Evolutionary conservation across 2,329 filamentous ascomycete genomes (phyloP).

Genomic region (Paraphoma chrysanthemicola): DNA sequence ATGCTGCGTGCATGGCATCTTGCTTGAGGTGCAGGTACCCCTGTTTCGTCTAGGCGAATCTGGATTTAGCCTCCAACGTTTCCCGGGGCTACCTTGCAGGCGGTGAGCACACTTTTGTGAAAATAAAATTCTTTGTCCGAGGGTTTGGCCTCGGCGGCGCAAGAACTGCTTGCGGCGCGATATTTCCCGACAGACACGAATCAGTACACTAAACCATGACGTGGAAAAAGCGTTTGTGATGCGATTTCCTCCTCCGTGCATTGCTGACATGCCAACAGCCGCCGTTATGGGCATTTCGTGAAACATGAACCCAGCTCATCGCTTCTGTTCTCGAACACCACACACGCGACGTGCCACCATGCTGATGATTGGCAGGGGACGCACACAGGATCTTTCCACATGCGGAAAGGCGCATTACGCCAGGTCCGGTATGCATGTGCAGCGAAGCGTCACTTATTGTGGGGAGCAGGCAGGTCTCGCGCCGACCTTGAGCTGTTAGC

Average conservation of each 20-base stretch:
- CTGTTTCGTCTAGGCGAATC: slow-evolving; percentile 34
- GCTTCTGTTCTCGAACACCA: slow-evolving; percentile 25
- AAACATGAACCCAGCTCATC: slow-evolving; percentile 28
- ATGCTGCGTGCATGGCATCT: slow-evolving; percentile 43
- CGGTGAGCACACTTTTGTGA: slow-evolving; percentile 39
- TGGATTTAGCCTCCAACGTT: slow-evolving; percentile 40
- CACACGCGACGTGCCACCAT: slow-evolving; percentile 43
- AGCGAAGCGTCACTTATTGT: slow-evolving; percentile 45
- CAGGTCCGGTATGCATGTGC: slow-evolving; percentile 27
- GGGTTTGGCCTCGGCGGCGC: slow-evolving; percentile 23
- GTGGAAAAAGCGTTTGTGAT: background rate
- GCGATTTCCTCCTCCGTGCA: background rate
- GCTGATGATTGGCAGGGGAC: slow-evolving; percentile 33
- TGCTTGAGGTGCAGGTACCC: slow-evolving; percentile 33
- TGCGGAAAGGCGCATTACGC: slow-evolving; percentile 26
- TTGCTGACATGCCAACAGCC: background rate
- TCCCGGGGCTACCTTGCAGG: slow-evolving; percentile 28
- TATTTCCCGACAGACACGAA: slow-evolving; percentile 8
- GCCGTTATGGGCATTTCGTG: slow-evolving; percentile 32
- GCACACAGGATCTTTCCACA: slow-evolving; percentile 24
- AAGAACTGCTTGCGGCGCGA: slow-evolving; percentile 2
- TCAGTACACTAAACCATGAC: too few species aligned
- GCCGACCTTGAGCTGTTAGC: slow-evolving; percentile 26
- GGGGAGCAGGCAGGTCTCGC: slow-evolving; percentile 36
- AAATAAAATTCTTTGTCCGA: slow-evolving; percentile 24